A percentile compares a stretch with the other conserved stretches of the same genome.
Evolutionary conservation across 225 moss, liverwort and hornwort species (phyloP).

Genomic region (Takakia lepidozioides): DNA sequence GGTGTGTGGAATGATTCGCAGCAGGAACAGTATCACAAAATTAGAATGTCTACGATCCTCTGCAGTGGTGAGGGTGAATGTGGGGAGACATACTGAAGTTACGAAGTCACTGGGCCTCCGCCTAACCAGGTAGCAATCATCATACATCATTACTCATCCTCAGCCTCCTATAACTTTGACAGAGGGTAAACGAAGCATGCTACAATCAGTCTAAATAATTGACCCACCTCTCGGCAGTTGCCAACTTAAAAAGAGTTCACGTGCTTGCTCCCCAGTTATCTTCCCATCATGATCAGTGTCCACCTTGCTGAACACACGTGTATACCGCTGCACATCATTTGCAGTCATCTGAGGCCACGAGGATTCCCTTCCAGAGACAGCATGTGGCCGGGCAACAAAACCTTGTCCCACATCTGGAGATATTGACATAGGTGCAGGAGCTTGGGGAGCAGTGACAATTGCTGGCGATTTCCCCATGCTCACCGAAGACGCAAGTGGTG

Average conservation of each 20-base stretch:
- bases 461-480: conserved; percentile 21
- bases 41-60: too few species aligned
- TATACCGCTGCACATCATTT: conserved; percentile 69
- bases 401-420: conserved; percentile 23
- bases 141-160: too few species aligned
- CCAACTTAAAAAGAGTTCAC: conserved; percentile 96
- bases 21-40: background rate
- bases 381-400: conserved; percentile 27
- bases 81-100: too few species aligned
- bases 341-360: conserved; percentile 88
- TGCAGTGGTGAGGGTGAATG: too few species aligned
- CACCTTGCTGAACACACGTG: conserved; percentile 71
- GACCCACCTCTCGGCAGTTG: conserved; percentile 86
- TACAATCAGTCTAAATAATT: too few species aligned
- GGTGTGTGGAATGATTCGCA: background rate
- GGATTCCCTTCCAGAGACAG: conserved; percentile 21
- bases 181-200: too few species aligned
- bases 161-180: too few species aligned
- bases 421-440: conserved; percentile 7
- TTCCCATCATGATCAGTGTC: conserved; percentile 95
- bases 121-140: too few species aligned
- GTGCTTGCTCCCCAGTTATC: conserved; percentile 89
- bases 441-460: conserved; percentile 14
- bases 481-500: conserved; percentile 7
- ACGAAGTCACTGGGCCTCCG: too few species aligned